A percentile compares a stretch with the other conserved stretches of the same genome.
These are phyloP conservation scores for Tieghemostelium lacteum DNA, from an alignment of 78 protist genomes.

Conservation along the genomic window DNA sequence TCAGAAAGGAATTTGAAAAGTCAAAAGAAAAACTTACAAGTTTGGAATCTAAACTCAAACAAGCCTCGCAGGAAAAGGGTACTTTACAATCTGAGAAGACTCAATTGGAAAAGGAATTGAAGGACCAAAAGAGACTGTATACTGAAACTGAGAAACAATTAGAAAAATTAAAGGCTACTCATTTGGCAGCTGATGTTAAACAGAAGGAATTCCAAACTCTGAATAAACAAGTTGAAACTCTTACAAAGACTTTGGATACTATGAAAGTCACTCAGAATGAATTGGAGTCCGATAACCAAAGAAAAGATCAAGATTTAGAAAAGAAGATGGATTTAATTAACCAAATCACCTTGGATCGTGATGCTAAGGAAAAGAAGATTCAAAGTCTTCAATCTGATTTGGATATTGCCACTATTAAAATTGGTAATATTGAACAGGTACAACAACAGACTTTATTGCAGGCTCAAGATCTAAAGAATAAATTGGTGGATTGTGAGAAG, in stretches of 20 bases:
- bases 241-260: slow-evolving; percentile 9
- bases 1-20: slow-evolving; percentile 25
- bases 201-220: slow-evolving; percentile 7
- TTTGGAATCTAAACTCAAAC: slow-evolving; percentile 14
- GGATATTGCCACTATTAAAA: background rate
- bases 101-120: slow-evolving; percentile 18
- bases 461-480: background rate
- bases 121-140: background rate
- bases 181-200: slow-evolving; percentile 18
- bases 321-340: background rate
- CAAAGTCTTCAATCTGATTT: background rate
- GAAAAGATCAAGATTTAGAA: background rate
- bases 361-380: background rate
- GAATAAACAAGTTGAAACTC: slow-evolving; percentile 16
- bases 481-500: background rate
- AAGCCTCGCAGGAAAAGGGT: background rate
- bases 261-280: background rate
- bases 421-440: slow-evolving; percentile 2
- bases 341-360: background rate
- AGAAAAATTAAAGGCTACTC: slow-evolving; percentile 13
- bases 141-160: slow-evolving; percentile 4
- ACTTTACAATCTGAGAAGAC: slow-evolving; percentile 34
- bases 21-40: slow-evolving; percentile 10
- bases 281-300: background rate
- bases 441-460: background rate